Evolutionary conservation across 2,329 filamentous ascomycete species (phyloP), one percentile per base, ranked within the genome.

Genomic region (Apiospora rasikravindrae): DNA sequence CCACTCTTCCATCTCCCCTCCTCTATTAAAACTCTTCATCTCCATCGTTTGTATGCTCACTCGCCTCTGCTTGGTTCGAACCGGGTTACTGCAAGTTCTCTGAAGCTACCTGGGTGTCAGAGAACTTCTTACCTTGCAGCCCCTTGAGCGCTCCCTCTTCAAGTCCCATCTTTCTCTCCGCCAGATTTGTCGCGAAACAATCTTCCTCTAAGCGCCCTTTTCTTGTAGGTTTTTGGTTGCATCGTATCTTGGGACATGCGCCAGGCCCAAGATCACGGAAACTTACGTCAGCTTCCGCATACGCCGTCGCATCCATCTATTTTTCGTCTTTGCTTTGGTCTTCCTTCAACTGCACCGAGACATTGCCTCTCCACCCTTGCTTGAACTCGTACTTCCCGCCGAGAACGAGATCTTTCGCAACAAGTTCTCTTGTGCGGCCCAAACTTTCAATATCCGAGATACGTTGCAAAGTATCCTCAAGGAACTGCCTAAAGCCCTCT

Each of bases 371-470:
- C 71, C 80, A 81, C 68, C 82, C 76, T 37, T 71, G 76, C 5
- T 74, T 81, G 73, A 96, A 88, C 74, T 90, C 88, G 80, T 98
- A 98, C 81, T 92, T 92, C 2, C 95, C 95, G 16, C 93, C 91
- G 44, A 95, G 86, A 78, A 96, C 96, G 51, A 98, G 86, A 81
- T 98, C 96, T 85, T 99, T 99, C 75, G 97, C 93, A 1, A 97
- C 97, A 70, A 99, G 82, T 83, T 99, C 96, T 74, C 96, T 91
- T n/a, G 96, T 99, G 74, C 96, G 88, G 47, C 95, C 96, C 74
- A 99, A 86, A 78, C 92, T 95, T 86, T 99, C 96, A 80, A 99
- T 99, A 75, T 93, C 95, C n/a, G 88, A 84, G 76, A 99, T 99
- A 29, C 96, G 89, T 72, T 96, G 89, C 33, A 98, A 85, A 0